Base-by-base conservation (phyloP, 352 stramenopile genomes). In the Pythium brassicae region DNA sequence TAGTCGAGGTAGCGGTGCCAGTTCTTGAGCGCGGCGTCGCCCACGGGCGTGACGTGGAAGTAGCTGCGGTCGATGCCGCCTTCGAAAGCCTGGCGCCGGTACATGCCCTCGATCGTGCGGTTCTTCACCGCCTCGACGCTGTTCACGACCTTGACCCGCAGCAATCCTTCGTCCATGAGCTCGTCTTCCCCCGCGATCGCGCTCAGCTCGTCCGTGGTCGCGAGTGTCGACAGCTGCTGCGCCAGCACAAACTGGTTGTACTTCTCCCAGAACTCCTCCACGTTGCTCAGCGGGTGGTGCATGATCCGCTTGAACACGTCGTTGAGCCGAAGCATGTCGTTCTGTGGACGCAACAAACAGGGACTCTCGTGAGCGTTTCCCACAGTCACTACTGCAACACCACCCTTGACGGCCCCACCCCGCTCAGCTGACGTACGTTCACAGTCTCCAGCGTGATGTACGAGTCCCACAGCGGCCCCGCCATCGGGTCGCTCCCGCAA, bases 191-290 rank as follows among this genome's bases (percentile, higher is more conserved):
- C 73, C 25, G 69, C 70, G 45, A 92, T 70, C 17, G 66, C 68
- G 25, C 78, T 76, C 29, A 87, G 71, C 32, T 92, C 82, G 29
- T 89, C 78, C 8, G 60, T 53, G 20, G 78, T 89, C 23, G 78
- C 82, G 19, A 92, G 51, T 20, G 71, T 73, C 55, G 70, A 65
- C 42, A 92, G 55, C 53, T 86, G 78, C 61, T 92, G 82, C 5
- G 79, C 79, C 20, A 92, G 53, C 22, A 92, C 79, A 63, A 89
- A 92, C 53, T 89, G 78, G 61, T 92, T 92, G 64, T 92, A 92
- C 55, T 88, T 89, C 39, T 92, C 82, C 82, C 82, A 92, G 22
- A 92, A 89, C 47, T 92, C 82, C 19, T 89, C 82, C 35, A 92
- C 59, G 61, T 92, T 92, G 42, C 73, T 83, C 55, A 92, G 54